phyloP scores from a whole-genome alignment of 768 basidiomycete genomes.

The Wakefieldia striispora region DNA sequence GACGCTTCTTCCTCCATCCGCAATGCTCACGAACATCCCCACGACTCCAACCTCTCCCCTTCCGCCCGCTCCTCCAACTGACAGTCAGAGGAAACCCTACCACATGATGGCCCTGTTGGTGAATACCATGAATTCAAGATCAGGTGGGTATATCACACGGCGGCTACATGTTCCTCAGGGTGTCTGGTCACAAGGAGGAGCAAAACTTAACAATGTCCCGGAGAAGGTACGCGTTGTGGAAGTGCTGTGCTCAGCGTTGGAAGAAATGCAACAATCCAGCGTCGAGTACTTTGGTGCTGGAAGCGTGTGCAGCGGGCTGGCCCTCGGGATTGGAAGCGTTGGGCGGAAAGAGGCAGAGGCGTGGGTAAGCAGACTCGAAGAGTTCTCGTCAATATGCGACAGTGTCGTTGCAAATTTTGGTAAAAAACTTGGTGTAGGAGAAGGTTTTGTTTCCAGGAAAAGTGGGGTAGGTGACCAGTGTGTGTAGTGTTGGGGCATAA shows the following conservation, averaged over 20 bases:
- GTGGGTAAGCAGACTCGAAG: conserved; percentile 77
- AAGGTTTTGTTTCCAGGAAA: conserved; percentile 83
- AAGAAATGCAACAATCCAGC: conserved; percentile 72
- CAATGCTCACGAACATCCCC: conserved; percentile 56
- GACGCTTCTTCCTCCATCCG: conserved; percentile 44
- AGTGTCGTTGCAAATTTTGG: conserved; percentile 78
- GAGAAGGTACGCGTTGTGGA: conserved; percentile 88
- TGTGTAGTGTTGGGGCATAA: background rate
- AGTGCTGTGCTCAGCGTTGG: conserved; percentile 73
- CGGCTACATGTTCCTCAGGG: conserved; percentile 84
- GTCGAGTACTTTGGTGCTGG: conserved; percentile 76
- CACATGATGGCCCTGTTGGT: conserved; percentile 84
- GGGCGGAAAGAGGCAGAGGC: conserved; percentile 75
- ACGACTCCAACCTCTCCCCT: conserved; percentile 78
- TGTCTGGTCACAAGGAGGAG: conserved; percentile 90
- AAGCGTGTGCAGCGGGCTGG: conserved; percentile 71
- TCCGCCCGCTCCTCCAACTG: conserved; percentile 67
- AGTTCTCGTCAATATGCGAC: conserved; percentile 77
- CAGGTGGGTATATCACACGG: conserved; percentile 87
- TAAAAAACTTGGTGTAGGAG: conserved; percentile 86
- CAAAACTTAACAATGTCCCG: conserved; percentile 74
- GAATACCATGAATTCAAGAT: conserved; percentile 72
- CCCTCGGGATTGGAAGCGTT: conserved; percentile 72
- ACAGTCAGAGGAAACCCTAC: conserved; percentile 80
- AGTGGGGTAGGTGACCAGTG: conserved; percentile 46